A percentile compares a stretch with the other conserved stretches of the same genome.
Conservation (phyloP, 2,329 filamentous ascomycete genomes). For the Coniella vitis region DNA sequence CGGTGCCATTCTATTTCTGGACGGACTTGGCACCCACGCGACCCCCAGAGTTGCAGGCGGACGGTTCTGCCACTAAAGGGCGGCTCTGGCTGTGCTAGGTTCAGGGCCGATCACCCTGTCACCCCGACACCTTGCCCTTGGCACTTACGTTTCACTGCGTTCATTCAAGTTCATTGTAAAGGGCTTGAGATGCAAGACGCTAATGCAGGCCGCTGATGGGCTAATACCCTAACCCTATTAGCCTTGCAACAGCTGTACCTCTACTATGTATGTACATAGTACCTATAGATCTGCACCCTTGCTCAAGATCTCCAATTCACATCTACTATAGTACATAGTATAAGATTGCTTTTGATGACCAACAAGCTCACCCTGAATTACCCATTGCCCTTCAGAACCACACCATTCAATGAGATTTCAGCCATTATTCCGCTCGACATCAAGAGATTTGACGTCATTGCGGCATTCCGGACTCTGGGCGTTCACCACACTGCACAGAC, state of each 20-base stretch:
- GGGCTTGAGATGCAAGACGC: too few relatives aligned
- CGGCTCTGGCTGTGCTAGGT: too few relatives aligned
- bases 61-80: neutral
- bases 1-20: constrained; percentile 4
- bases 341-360: neutral
- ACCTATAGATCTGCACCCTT: too few relatives aligned
- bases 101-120: too few relatives aligned
- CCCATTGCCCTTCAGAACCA: neutral
- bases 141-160: too few relatives aligned
- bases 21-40: neutral
- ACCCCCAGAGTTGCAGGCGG: neutral
- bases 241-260: too few relatives aligned
- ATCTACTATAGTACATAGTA: neutral
- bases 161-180: too few relatives aligned
- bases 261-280: too few relatives aligned
- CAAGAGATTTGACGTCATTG: neutral
- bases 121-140: too few relatives aligned
- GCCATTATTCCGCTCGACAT: too few relatives aligned
- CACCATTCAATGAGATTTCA: too few relatives aligned
- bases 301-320: neutral
- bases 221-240: constrained; percentile 1
- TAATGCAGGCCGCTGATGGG: too few relatives aligned
- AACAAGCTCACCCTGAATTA: neutral
- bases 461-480: neutral
- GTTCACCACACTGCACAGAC: neutral